Evolutionary conservation across 768 basidiomycete genomes (phyloP).

Genomic region (Panus rudis): DNA sequence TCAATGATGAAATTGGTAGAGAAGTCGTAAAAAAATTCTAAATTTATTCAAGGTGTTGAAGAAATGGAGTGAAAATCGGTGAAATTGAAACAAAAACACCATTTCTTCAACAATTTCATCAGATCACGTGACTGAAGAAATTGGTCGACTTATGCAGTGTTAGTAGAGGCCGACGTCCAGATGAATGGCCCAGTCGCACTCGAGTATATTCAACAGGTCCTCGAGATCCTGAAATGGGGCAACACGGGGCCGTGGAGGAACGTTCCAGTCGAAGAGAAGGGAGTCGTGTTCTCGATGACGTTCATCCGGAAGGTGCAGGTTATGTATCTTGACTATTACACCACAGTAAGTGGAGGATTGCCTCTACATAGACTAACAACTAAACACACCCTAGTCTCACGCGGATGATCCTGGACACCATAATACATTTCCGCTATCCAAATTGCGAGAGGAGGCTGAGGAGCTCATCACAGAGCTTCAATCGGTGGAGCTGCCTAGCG

Average conservation of each 20-base stretch:
- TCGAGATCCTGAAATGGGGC: constrained; percentile 40
- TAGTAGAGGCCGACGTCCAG: constrained; percentile 19
- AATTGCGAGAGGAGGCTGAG: constrained; percentile 14
- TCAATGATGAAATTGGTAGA: too few species aligned
- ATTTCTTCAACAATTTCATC: not conserved
- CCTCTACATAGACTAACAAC: too few species aligned
- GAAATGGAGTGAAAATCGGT: too few species aligned
- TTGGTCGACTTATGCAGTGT: constrained; percentile 34
- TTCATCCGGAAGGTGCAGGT: constrained; percentile 37
- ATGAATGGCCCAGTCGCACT: constrained; percentile 16
- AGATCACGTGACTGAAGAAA: constrained; percentile 14
- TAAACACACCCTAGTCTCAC: too few species aligned
- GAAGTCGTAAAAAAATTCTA: too few species aligned
- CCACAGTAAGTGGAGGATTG: constrained; percentile 25
- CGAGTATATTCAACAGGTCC: constrained; percentile 29
- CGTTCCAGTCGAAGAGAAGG: constrained; percentile 31
- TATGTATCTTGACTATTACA: constrained; percentile 27
- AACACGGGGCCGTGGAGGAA: constrained; percentile 27
- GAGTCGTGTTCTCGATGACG: constrained; percentile 34
- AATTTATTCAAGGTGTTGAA: too few species aligned
- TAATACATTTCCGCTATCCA: not conserved
- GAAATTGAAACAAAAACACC: too few species aligned
- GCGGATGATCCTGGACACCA: not conserved
- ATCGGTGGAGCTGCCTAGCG: not conserved
- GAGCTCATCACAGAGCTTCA: constrained; percentile 8